Percentiles rank a stretch among this genome's conserved stretches.
These are phyloP conservation scores for Malassezia cuniculi DNA, from an alignment of 1,284 basidiomycete species.

Conservation along the genomic window DNA sequence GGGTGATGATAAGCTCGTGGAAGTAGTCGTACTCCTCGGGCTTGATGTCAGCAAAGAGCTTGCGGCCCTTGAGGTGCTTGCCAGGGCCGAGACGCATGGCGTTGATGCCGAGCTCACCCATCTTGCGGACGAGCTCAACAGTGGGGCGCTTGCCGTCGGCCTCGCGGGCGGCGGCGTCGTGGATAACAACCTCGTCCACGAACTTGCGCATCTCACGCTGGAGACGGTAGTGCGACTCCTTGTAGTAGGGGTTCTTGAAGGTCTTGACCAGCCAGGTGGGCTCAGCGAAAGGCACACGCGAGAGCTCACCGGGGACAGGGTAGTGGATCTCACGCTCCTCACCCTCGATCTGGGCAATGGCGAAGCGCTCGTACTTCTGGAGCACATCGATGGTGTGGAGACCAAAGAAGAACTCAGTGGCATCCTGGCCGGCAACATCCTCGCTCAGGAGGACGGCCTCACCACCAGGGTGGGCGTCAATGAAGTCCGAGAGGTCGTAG, in stretches of 20 bases:
- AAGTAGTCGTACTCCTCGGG: constrained; percentile 80
- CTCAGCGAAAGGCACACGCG: constrained; percentile 44
- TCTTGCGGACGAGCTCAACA: constrained; percentile 41
- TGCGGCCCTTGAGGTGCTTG: constrained; percentile 65
- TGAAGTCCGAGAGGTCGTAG: constrained; percentile 44
- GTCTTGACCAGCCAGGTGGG: constrained; percentile 31
- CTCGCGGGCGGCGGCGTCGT: constrained; percentile 38
- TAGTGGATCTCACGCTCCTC: constrained; percentile 35
- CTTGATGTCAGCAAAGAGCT: constrained; percentile 68
- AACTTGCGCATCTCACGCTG: constrained; percentile 45
- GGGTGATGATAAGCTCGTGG: constrained; percentile 66
- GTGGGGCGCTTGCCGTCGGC: constrained; percentile 37
- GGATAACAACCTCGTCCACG: constrained; percentile 20
- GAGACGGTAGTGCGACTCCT: constrained; percentile 44
- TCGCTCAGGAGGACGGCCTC: constrained; percentile 38
- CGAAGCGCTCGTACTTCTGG: constrained; percentile 31
- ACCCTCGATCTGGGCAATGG: constrained; percentile 37
- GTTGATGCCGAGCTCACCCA: constrained; percentile 51
- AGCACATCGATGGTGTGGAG: constrained; percentile 42
- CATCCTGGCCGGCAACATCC: constrained; percentile 42
- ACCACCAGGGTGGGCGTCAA: constrained; percentile 41
- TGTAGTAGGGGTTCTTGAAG: constrained; percentile 46
- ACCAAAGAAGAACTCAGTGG: constrained; percentile 43
- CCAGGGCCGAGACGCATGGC: constrained; percentile 76
- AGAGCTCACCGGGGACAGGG: constrained; percentile 22